phyloP scores from a whole-genome alignment of 2,329 filamentous ascomycete species.

The Teratosphaeria zuluensis region DNA sequence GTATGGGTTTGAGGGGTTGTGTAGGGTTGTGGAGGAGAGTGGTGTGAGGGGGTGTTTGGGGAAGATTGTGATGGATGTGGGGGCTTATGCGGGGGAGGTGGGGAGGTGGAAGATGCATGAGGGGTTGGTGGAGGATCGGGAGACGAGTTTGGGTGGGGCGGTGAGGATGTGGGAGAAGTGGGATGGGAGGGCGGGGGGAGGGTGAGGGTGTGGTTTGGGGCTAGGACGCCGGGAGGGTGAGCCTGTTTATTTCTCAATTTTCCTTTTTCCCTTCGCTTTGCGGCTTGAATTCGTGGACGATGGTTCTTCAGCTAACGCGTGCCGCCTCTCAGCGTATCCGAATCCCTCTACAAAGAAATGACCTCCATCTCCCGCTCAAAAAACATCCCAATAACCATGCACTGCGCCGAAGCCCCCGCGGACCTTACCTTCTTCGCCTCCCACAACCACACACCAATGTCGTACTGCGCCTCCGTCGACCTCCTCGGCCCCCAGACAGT shows the following conservation, averaged over 20 bases:
- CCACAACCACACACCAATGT: conserved; percentile 31
- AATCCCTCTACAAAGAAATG: conserved; percentile 27
- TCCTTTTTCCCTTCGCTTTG: not conserved
- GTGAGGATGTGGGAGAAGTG: conserved; percentile 28
- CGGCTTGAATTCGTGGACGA: too few species aligned
- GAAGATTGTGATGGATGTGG: conserved; percentile 37
- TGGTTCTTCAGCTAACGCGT: too few species aligned
- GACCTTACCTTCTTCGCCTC: conserved; percentile 26
- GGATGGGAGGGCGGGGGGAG: conserved; percentile 24
- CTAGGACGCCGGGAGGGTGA: conserved; percentile 29
- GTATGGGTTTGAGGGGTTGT: conserved; percentile 38
- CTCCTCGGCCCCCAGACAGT: conserved; percentile 36
- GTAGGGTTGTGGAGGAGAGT: conserved; percentile 33
- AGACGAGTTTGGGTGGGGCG: conserved; percentile 24
- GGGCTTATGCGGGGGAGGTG: conserved; percentile 34
- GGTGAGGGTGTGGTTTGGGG: conserved; percentile 31
- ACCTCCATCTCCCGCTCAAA: conserved; percentile 22
- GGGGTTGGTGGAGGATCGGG: conserved; percentile 32
- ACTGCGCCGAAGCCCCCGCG: conserved; percentile 28
- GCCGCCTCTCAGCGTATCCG: conserved; percentile 24
- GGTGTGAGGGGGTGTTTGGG: conserved; percentile 37
- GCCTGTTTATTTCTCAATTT: not conserved
- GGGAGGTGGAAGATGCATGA: conserved; percentile 36
- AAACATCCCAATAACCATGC: conserved; percentile 30
- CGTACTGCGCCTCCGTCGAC: conserved; percentile 32